Percentiles rank a stretch among this genome's conserved stretches.
These are phyloP conservation scores for Penicillium sclerotiorum DNA, from an alignment of 2,329 filamentous ascomycete species.

Conservation along the genomic window DNA sequence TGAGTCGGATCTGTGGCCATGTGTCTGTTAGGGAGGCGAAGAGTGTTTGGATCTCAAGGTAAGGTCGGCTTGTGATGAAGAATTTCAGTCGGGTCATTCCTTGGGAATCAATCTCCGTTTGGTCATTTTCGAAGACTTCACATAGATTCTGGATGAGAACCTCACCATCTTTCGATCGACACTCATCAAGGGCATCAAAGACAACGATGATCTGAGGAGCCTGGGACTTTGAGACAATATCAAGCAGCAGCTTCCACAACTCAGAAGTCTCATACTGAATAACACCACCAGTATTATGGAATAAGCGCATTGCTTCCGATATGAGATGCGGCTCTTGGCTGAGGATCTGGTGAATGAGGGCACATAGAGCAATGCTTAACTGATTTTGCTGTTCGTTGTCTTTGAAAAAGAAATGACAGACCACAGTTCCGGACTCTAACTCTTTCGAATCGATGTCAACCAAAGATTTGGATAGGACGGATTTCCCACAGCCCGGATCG, in stretches of 20 bases:
- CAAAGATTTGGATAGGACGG: not conserved
- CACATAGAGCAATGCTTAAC: not conserved
- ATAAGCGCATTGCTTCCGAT: not conserved
- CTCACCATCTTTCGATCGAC: not conserved
- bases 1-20: not conserved
- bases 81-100: not conserved
- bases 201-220: not conserved
- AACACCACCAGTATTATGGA: not conserved
- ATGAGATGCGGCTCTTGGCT: not conserved
- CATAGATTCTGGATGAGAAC: not conserved
- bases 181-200: not conserved
- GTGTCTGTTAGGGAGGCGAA: not conserved
- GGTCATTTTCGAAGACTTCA: not conserved
- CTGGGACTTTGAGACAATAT: not conserved
- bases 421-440: not conserved
- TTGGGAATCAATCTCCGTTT: not conserved
- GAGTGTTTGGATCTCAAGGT: not conserved
- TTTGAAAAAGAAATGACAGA: not conserved
- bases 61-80: not conserved
- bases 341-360: not conserved
- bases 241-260: not conserved
- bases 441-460: not conserved
- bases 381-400: not conserved
- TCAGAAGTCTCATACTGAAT: not conserved
- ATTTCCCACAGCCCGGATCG: not conserved